Evolutionary conservation across 345 rosid genomes (phyloP).

Genomic region (Euphorbia pulcherrima): DNA sequence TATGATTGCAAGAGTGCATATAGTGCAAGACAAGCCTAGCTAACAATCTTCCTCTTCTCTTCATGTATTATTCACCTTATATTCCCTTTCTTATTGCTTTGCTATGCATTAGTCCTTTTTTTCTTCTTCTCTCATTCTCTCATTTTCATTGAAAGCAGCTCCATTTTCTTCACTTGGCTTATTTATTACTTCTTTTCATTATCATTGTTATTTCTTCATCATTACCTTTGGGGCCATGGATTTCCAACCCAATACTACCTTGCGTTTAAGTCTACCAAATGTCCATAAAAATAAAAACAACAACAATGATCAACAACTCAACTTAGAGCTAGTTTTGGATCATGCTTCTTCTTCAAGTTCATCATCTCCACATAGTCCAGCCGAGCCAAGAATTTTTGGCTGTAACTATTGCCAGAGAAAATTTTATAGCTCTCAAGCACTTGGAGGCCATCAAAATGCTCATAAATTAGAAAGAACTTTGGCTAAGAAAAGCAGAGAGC

Average conservation of each 20-base stretch:
- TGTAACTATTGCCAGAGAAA: slow-evolving; percentile 94
- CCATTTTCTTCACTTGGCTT: not conserved
- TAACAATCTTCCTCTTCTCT: not conserved
- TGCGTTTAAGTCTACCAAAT: slow-evolving; percentile 50
- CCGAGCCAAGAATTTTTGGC: slow-evolving; percentile 60
- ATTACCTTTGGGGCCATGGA: slow-evolving; percentile 38
- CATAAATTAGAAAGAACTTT: slow-evolving; percentile 89
- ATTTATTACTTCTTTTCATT: not conserved
- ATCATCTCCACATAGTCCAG: slow-evolving; percentile 30
- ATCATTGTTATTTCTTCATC: not conserved
- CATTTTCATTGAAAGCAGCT: not conserved
- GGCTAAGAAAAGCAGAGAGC: slow-evolving; percentile 78
- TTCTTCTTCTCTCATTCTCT: too few species aligned
- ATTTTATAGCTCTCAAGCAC: slow-evolving; percentile 97
- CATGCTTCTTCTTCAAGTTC: slow-evolving; percentile 22
- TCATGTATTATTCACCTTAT: not conserved
- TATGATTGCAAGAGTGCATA: slow-evolving; percentile 34
- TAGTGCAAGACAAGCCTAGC: slow-evolving; percentile 19
- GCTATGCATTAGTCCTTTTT: not conserved
- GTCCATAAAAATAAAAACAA: not conserved
- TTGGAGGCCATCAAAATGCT: slow-evolving; percentile 98
- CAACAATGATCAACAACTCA: slow-evolving; percentile 33
- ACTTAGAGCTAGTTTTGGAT: slow-evolving; percentile 37
- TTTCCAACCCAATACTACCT: slow-evolving; percentile 64
- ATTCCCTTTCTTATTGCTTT: slow-evolving; percentile 6